These are phyloP conservation scores for Calonectria hongkongensis DNA, from an alignment of 2,329 filamentous ascomycete genomes.

Conservation along the genomic window DNA sequence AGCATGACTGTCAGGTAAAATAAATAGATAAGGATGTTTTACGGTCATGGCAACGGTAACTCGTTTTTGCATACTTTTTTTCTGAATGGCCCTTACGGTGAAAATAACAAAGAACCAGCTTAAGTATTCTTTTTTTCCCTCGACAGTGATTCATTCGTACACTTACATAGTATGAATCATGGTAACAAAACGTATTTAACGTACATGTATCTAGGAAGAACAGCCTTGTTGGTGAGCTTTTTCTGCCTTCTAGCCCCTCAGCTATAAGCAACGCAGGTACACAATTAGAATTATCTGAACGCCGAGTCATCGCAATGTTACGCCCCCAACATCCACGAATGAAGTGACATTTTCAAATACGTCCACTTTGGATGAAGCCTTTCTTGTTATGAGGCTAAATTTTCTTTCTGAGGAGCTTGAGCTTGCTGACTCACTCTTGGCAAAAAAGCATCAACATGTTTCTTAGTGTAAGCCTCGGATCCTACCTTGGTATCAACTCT, in stretches of 20 bases:
- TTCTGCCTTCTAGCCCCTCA: background rate
- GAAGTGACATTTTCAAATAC: too few species aligned
- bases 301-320: background rate
- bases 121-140: background rate
- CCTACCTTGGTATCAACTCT: background rate
- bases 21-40: background rate
- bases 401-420: background rate
- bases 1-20: too few species aligned
- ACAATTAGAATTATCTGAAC: background rate
- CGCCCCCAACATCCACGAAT: background rate
- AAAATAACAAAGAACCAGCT: too few species aligned
- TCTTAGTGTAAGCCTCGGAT: constrained; percentile 5
- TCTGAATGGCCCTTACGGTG: too few species aligned
- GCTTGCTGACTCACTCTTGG: constrained; percentile 17
- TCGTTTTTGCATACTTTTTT: too few species aligned
- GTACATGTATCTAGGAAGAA: background rate
- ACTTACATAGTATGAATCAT: background rate
- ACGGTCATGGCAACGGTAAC: background rate
- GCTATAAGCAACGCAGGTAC: background rate
- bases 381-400: background rate
- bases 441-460: constrained; percentile 9
- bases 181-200: background rate
- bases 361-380: too few species aligned
- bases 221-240: background rate
- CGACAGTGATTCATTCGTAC: background rate